Evolutionary conservation across 768 basidiomycete genomes (phyloP), one percentile per base, ranked within the genome.

Genomic region (Chalciporus pseudorubinellus): DNA sequence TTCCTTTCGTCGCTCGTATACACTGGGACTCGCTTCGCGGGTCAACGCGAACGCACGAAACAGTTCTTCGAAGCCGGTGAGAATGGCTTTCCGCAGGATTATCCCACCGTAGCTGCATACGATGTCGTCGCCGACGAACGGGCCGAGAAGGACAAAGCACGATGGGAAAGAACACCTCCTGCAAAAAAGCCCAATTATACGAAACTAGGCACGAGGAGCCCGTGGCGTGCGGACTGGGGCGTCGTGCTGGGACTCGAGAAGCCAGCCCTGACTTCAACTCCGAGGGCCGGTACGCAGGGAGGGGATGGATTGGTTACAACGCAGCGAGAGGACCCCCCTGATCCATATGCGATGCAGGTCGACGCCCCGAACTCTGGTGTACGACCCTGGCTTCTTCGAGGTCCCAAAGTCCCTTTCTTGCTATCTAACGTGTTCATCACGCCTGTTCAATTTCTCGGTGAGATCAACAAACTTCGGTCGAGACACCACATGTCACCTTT

Each of bases 21-120:
- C 66, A 93, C 94, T 0, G 87, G 89, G 19, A 90, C 89, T 2
- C 85, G 92, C 7, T 78, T 95, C 16, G 89, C 80, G 6, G 95
- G 95, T 2, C 87, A 94, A 61, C 82, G 85, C 24, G 92, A 98
- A 63, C 81, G 87, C 29, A 78, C 79, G 58, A 85, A 84, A 5
- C 92, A 95, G 59, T 75, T 81, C 34, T 92, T 89, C 60, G 95
- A 98, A 70, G 83, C 89, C 4, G 89, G 89, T 6, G 70, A 72
- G 0, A 62, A 80, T 3, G 82, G 82, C 54, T 97, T 92, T 65
- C 95, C 95, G 19, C 81, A 83, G 43, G 93, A 97, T 66, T 92
- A 80, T 58, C 87, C 89, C 0, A 70, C 69, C 18, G 80, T 83
- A 0, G 44, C 63, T 9, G 79, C 85, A 0, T 87, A 86, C 56